Percentiles rank a stretch among this genome's conserved stretches.
Evolutionary conservation across 257 asterid genomes (phyloP).

Genomic region (Nicotiana obtusifolia): DNA sequence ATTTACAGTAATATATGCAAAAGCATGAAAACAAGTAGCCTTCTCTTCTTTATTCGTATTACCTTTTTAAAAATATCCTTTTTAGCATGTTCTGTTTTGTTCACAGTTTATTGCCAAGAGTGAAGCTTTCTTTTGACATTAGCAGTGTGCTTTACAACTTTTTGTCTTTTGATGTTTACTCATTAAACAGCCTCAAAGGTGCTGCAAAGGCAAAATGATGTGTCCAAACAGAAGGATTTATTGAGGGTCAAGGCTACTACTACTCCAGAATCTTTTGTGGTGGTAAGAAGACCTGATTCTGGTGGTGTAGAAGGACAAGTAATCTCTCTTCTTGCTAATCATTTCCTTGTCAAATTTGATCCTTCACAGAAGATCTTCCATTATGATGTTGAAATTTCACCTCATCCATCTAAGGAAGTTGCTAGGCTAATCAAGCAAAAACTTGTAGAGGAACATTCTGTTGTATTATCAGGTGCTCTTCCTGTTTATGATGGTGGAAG

Average conservation of each 20-base stretch:
- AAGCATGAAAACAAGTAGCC: background rate
- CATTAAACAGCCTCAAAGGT: constrained; percentile 15
- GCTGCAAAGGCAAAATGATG: constrained; percentile 24
- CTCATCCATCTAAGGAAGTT: constrained; percentile 71
- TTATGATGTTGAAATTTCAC: constrained; percentile 82
- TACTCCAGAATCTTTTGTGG: constrained; percentile 28
- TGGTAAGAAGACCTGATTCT: constrained; percentile 86
- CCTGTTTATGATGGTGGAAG: constrained; percentile 85
- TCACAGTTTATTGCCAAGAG: background rate
- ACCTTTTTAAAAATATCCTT: too few relatives aligned
- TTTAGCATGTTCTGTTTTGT: background rate
- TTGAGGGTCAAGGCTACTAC: constrained; percentile 24
- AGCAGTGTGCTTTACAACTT: background rate
- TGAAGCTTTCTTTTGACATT: background rate
- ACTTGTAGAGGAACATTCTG: constrained; percentile 54
- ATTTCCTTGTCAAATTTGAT: constrained; percentile 69
- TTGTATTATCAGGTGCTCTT: constrained; percentile 40
- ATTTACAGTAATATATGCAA: background rate
- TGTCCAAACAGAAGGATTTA: constrained; percentile 26
- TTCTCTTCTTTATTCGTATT: background rate
- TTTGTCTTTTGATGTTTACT: background rate
- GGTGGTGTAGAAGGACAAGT: constrained; percentile 86
- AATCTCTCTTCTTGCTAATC: constrained; percentile 74
- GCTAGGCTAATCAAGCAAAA: constrained; percentile 66
- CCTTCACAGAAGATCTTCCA: constrained; percentile 63